A percentile compares a stretch with the other conserved stretches of the same genome.
phyloP scores from a whole-genome alignment of 225 moss, liverwort and hornwort species.

The Neckera pumila region DNA sequence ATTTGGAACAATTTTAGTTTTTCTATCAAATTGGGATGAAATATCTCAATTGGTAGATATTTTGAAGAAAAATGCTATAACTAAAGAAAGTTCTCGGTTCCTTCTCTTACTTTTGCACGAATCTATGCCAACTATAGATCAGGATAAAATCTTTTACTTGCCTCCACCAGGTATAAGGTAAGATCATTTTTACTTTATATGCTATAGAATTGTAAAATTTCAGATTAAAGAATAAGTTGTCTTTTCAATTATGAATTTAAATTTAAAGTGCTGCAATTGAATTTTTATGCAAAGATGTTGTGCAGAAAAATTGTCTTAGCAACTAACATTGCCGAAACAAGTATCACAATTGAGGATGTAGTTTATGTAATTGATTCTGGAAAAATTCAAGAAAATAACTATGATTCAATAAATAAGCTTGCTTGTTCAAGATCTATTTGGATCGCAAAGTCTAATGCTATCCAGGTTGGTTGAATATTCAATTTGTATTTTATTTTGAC shows the following conservation, averaged over 20 bases:
- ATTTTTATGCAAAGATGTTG: neutral
- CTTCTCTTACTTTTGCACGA: conserved; percentile 62
- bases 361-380: conserved; percentile 83
- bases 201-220: no score
- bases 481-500: neutral
- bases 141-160: conserved; percentile 54
- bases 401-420: conserved; percentile 73
- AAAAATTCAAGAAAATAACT: conserved; percentile 76
- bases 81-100: conserved; percentile 15
- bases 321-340: conserved; percentile 49
- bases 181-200: neutral
- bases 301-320: conserved; percentile 70
- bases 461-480: conserved; percentile 27
- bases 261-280: rapidly evolving
- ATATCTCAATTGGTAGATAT: conserved; percentile 62
- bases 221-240: neutral
- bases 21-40: conserved; percentile 75
- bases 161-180: conserved; percentile 63
- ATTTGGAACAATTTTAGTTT: conserved; percentile 60
- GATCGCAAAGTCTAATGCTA: conserved; percentile 73
- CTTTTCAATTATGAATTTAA: neutral
- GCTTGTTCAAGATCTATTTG: conserved; percentile 67
- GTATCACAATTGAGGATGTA: conserved; percentile 61
- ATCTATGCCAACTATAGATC: conserved; percentile 82
- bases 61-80: conserved; percentile 33